Percentiles rank a stretch among this genome's conserved stretches.
Conservation (phyloP, 2,329 filamentous ascomycete species). For the Triangularia verruculosa region DNA sequence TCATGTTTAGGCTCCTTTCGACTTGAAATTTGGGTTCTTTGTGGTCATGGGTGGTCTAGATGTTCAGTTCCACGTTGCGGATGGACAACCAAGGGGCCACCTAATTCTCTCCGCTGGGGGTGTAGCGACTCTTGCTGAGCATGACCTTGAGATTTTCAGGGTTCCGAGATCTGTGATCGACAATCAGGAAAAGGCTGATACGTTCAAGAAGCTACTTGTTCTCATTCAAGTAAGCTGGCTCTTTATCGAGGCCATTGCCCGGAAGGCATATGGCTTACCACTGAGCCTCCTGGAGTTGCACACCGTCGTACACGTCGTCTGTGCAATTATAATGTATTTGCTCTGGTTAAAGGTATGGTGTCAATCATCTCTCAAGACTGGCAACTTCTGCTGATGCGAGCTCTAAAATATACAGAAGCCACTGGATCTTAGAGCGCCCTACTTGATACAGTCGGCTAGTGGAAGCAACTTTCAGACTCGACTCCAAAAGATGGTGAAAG, state of each 20-base stretch:
- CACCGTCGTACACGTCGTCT: conserved; percentile 33
- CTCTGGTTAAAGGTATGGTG: conserved; percentile 17
- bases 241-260: conserved; percentile 34
- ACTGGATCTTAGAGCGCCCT: background rate
- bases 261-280: conserved; percentile 33
- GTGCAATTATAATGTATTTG: conserved; percentile 17
- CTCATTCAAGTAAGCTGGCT: conserved; percentile 41
- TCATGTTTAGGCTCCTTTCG: too few species aligned
- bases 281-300: conserved; percentile 38
- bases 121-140: too few species aligned
- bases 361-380: too few species aligned
- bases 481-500: too few species aligned
- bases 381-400: background rate
- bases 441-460: too few species aligned
- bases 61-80: too few species aligned
- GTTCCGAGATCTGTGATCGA: conserved; percentile 22
- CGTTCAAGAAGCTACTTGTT: conserved; percentile 36
- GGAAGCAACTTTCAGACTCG: too few species aligned
- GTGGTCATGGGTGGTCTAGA: too few species aligned
- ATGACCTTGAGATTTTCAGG: too few species aligned
- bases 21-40: too few species aligned
- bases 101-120: too few species aligned
- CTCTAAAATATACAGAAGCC: conserved; percentile 8
- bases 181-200: conserved; percentile 38
- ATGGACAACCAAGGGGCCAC: too few species aligned